Evolutionary conservation across 305 asterid species (phyloP).

Genomic region (Rubia peregrina): DNA sequence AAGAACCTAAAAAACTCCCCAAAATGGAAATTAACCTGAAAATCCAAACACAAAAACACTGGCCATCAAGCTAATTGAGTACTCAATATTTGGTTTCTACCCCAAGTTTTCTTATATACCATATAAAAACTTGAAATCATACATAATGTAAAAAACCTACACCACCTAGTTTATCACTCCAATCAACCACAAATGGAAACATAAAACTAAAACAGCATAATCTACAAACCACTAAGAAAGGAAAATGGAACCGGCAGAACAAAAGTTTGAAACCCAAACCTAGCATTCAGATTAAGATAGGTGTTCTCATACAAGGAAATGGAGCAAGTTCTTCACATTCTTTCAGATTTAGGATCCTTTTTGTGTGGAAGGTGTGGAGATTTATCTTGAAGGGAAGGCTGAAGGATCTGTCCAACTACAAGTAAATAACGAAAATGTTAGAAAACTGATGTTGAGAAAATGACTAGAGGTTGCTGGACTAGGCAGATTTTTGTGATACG

Average conservation of each 20-base stretch:
- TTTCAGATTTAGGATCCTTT: too few species aligned
- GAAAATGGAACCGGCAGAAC: constrained; percentile 89
- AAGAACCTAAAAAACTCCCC: background rate
- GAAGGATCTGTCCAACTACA: too few species aligned
- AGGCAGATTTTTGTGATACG: too few species aligned
- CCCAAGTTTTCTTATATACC: background rate
- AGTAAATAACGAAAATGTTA: too few species aligned
- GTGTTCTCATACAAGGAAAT: too few species aligned
- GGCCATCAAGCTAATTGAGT: background rate
- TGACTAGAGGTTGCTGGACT: too few species aligned
- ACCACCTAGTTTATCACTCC: constrained; percentile 13
- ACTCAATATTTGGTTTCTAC: background rate
- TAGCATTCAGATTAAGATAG: constrained; percentile 62
- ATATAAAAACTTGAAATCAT: background rate
- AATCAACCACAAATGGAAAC: constrained; percentile 7
- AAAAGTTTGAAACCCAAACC: constrained; percentile 89
- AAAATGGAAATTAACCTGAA: background rate
- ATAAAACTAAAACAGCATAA: background rate
- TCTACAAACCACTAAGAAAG: constrained; percentile 75
- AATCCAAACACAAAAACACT: background rate
- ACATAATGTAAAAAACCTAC: too few species aligned
- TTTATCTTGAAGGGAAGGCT: too few species aligned
- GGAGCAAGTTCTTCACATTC: too few species aligned
- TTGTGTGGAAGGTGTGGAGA: too few species aligned
- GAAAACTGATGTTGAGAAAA: too few species aligned